A percentile compares a stretch with the other conserved stretches of the same genome.
Evolutionary conservation across 2,329 filamentous ascomycete species (phyloP).

Genomic region (Aureobasidium sp.): DNA sequence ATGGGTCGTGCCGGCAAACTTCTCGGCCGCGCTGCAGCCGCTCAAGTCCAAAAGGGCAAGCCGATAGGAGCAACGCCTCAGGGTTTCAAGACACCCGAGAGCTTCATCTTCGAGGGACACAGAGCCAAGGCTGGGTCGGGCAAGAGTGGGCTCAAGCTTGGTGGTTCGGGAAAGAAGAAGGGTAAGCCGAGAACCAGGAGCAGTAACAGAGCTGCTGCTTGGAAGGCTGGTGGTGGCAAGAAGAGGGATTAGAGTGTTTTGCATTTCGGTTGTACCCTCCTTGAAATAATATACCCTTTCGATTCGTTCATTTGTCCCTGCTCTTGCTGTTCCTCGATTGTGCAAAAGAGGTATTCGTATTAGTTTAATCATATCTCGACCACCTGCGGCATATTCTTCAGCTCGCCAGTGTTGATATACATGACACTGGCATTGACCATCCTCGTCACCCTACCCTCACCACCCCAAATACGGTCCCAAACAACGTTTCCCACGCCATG

Average conservation of each 20-base stretch:
- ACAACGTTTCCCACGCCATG: conserved; percentile 50
- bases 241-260: conserved; percentile 2
- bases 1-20: conserved; percentile 69
- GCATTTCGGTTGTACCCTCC: background rate
- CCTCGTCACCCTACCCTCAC: conserved; percentile 35
- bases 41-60: conserved; percentile 11
- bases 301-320: background rate
- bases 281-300: conserved; percentile 7
- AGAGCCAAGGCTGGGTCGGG: conserved; percentile 62
- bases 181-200: conserved; percentile 38
- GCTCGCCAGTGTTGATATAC: conserved; percentile 40
- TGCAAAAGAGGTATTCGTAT: background rate
- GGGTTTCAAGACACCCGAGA: conserved; percentile 54
- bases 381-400: conserved; percentile 41
- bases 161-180: conserved; percentile 48
- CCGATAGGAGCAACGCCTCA: conserved; percentile 11
- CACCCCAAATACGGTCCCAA: conserved; percentile 55
- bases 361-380: conserved; percentile 23
- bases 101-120: conserved; percentile 74
- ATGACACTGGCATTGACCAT: conserved; percentile 57
- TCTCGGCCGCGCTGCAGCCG: conserved; percentile 61
- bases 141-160: conserved; percentile 54
- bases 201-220: conserved; percentile 39
- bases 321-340: background rate
- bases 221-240: conserved; percentile 31